Evolutionary conservation across 768 basidiomycete species (phyloP).

Genomic region (Goffeauzyma gilvescens): DNA sequence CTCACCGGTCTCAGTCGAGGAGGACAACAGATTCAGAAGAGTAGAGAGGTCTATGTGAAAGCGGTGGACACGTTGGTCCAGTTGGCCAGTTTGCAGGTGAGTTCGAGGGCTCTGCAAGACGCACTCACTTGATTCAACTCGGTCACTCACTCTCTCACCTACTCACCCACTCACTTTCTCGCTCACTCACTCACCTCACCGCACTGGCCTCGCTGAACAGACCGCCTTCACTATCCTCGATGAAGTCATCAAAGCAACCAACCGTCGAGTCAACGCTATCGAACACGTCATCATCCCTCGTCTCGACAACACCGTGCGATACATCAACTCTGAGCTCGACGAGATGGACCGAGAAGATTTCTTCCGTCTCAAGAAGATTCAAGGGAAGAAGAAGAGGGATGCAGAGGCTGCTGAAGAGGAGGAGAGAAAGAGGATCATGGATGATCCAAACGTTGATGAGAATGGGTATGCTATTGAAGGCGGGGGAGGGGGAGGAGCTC

Average conservation of each 20-base stretch:
- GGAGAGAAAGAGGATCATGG: slow-evolving; percentile 12
- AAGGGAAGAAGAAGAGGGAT: slow-evolving; percentile 87
- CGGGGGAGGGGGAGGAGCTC: slow-evolving; percentile 32
- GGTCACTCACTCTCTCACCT: too few species aligned
- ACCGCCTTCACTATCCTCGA: slow-evolving; percentile 97
- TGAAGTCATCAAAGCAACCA: slow-evolving; percentile 97
- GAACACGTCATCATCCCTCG: slow-evolving; percentile 92
- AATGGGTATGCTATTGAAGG: slow-evolving; percentile 21
- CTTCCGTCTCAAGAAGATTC: slow-evolving; percentile 79
- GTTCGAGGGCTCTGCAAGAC: too few species aligned
- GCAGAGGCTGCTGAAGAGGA: slow-evolving; percentile 36
- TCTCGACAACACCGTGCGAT: slow-evolving; percentile 92
- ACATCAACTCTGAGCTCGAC: slow-evolving; percentile 89
- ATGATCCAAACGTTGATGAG: slow-evolving; percentile 15
- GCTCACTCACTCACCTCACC: neutral
- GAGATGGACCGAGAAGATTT: slow-evolving; percentile 65
- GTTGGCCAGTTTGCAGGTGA: slow-evolving; percentile 58
- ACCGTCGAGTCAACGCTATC: slow-evolving; percentile 94
- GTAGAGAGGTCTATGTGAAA: slow-evolving; percentile 95
- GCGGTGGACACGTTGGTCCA: slow-evolving; percentile 94
- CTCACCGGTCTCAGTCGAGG: slow-evolving; percentile 91
- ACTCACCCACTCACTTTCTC: neutral
- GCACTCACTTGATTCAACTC: too few species aligned
- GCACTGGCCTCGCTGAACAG: too few species aligned
- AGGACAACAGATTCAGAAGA: slow-evolving; percentile 81